Percentiles rank a stretch among this genome's conserved stretches.
phyloP scores from a whole-genome alignment of 805 yeast species.

The Danielozyma ontarioensis region DNA sequence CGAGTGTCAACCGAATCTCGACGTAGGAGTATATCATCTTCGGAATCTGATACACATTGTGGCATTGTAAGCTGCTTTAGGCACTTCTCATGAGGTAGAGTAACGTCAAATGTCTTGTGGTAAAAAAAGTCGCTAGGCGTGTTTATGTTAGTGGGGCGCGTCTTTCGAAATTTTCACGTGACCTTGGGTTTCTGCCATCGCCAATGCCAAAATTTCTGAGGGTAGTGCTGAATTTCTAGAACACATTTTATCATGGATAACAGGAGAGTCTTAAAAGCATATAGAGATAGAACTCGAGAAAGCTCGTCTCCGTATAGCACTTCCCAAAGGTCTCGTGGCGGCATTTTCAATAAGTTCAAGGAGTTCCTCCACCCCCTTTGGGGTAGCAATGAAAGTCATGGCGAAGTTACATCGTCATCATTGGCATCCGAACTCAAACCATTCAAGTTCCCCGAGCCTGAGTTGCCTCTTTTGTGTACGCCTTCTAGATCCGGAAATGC shows the following conservation, averaged over 20 bases:
- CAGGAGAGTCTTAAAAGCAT: constrained; percentile 26
- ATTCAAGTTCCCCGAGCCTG: constrained; percentile 8
- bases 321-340: constrained; percentile 1
- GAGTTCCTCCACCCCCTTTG: background rate
- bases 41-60: too few relatives aligned
- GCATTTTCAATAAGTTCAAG: background rate
- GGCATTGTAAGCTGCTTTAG: too few relatives aligned
- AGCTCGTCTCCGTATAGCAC: constrained; percentile 17
- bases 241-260: constrained; percentile 27
- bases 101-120: too few relatives aligned
- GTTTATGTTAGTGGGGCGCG: too few relatives aligned
- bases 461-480: constrained; percentile 4
- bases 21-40: too few relatives aligned
- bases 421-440: constrained; percentile 1
- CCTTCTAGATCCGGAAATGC: constrained; percentile 6
- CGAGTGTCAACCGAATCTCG: too few relatives aligned
- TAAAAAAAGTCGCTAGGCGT: too few relatives aligned
- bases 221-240: too few relatives aligned
- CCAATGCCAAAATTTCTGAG: too few relatives aligned
- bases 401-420: constrained; percentile 1
- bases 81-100: too few relatives aligned
- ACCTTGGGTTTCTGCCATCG: too few relatives aligned
- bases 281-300: constrained; percentile 18
- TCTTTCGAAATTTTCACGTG: too few relatives aligned
- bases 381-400: constrained; percentile 1